Conservation (phyloP, 2,329 filamentous ascomycete genomes). For the Trichophyton simii region DNA sequence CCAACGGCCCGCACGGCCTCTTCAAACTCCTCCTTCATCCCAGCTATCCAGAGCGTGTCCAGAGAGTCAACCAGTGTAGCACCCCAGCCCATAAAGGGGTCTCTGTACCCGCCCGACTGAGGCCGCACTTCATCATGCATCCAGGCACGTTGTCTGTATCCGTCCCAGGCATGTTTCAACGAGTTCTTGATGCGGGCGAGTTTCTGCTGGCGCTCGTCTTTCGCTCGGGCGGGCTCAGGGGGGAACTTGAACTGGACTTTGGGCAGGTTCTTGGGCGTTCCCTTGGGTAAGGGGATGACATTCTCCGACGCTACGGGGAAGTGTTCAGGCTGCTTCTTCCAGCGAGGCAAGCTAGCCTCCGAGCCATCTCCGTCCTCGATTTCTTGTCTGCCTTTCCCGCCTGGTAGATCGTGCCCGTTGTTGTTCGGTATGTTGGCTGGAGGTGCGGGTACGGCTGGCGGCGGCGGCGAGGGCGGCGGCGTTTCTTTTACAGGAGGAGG, state of each 20-base stretch:
- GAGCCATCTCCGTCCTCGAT: constrained; percentile 17
- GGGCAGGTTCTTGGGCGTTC: constrained; percentile 17
- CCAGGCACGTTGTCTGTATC: constrained; percentile 53
- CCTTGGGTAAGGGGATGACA: constrained; percentile 52
- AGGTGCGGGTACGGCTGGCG: background rate
- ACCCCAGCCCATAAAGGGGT: constrained; percentile 53
- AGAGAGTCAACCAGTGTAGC: constrained; percentile 50
- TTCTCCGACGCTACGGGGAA: constrained; percentile 63
- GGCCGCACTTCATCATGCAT: constrained; percentile 51
- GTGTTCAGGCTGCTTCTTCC: constrained; percentile 60
- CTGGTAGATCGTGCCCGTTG: background rate
- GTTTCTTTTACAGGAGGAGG: background rate
- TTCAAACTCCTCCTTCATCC: constrained; percentile 44
- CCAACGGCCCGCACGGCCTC: constrained; percentile 41
- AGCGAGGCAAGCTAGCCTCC: constrained; percentile 42
- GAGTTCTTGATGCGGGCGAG: constrained; percentile 38
- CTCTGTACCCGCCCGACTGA: constrained; percentile 39
- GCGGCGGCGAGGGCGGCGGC: background rate
- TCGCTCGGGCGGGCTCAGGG: constrained; percentile 18
- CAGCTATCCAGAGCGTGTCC: constrained; percentile 53
- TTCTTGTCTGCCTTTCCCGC: constrained; percentile 25
- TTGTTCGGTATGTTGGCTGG: constrained; percentile 2
- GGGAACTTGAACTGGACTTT: constrained; percentile 21
- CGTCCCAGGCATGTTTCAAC: constrained; percentile 46
- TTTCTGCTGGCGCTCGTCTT: constrained; percentile 28